Conservation (phyloP, 75 land plant genomes). For the Cupressus sempervirens region DNA sequence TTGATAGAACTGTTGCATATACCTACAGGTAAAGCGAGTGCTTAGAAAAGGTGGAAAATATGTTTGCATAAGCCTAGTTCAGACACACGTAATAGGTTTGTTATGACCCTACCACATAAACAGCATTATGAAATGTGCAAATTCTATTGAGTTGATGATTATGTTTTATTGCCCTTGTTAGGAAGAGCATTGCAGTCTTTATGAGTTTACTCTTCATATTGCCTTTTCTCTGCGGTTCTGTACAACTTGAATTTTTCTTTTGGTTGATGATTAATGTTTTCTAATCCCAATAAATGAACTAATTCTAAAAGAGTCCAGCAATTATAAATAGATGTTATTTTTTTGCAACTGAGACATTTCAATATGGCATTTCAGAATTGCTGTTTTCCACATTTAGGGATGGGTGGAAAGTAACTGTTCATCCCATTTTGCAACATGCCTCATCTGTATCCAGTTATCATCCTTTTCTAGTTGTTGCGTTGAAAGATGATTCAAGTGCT, state of each 20-base stretch:
- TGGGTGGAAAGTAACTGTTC: slow-evolving; percentile 71
- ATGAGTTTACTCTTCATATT: slow-evolving; percentile 8
- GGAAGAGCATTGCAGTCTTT: not conserved
- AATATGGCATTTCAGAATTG: slow-evolving; percentile 37
- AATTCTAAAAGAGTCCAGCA: not conserved
- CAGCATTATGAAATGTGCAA: not conserved
- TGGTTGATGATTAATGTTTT: not conserved
- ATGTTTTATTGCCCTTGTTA: not conserved
- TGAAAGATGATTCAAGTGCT: slow-evolving; percentile 34
- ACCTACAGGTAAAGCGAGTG: slow-evolving; percentile 74
- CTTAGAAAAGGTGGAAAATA: slow-evolving; percentile 62
- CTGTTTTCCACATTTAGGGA: slow-evolving; percentile 71
- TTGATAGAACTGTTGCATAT: not conserved
- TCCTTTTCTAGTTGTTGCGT: slow-evolving; percentile 67
- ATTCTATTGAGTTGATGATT: not conserved
- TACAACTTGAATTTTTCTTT: not conserved
- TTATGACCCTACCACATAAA: not conserved
- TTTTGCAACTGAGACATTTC: not conserved
- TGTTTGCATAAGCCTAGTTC: slow-evolving; percentile 78
- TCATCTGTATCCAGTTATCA: slow-evolving; percentile 31
- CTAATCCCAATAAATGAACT: not conserved
- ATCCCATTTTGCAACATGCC: slow-evolving; percentile 47
- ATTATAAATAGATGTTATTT: not conserved
- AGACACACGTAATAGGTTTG: slow-evolving; percentile 81
- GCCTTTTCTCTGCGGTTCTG: not conserved